Percentiles rank a stretch among this genome's conserved stretches.
These are phyloP conservation scores for Epithele typhae DNA, from an alignment of 768 basidiomycete species.

Conservation along the genomic window DNA sequence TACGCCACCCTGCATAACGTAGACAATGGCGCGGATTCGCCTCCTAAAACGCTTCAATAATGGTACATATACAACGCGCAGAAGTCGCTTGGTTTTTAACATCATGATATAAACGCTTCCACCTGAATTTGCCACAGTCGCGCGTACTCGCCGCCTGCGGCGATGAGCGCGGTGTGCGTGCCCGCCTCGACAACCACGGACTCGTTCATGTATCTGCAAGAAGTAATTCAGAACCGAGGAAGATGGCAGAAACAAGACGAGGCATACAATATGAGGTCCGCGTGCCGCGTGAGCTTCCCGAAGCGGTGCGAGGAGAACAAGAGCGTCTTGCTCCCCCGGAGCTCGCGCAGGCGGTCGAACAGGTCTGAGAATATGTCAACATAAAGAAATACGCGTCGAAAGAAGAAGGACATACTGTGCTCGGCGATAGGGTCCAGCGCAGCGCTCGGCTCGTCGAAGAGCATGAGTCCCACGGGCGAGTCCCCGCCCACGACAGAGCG, in stretches of 20 bases:
- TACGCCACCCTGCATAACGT: too few relatives aligned
- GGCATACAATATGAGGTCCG: conserved; percentile 49
- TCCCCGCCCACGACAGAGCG: conserved; percentile 26
- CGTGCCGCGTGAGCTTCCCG: conserved; percentile 68
- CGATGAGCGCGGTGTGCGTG: conserved; percentile 56
- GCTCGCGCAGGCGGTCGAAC: conserved; percentile 59
- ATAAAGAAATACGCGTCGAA: neutral
- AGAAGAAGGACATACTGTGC: conserved; percentile 38
- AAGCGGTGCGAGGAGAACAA: conserved; percentile 72
- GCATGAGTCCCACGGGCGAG: conserved; percentile 20
- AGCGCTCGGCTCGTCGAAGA: conserved; percentile 25
- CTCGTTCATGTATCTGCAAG: conserved; percentile 62
- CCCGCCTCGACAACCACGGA: conserved; percentile 59
- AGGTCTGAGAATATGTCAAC: conserved; percentile 36
- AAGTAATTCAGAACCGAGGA: neutral
- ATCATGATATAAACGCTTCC: conserved; percentile 42
- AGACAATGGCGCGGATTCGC: too few relatives aligned
- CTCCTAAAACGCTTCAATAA: too few relatives aligned
- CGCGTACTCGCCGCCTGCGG: conserved; percentile 57
- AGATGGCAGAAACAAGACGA: conserved; percentile 33
- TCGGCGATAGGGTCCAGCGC: conserved; percentile 52
- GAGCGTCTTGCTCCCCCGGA: conserved; percentile 78
- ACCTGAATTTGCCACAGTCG: conserved; percentile 70
- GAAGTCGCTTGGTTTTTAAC: too few relatives aligned
- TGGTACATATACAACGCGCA: too few relatives aligned